Evolutionary conservation across 1,284 basidiomycete genomes (phyloP).

Genomic region (Meripilus lineatus): DNA sequence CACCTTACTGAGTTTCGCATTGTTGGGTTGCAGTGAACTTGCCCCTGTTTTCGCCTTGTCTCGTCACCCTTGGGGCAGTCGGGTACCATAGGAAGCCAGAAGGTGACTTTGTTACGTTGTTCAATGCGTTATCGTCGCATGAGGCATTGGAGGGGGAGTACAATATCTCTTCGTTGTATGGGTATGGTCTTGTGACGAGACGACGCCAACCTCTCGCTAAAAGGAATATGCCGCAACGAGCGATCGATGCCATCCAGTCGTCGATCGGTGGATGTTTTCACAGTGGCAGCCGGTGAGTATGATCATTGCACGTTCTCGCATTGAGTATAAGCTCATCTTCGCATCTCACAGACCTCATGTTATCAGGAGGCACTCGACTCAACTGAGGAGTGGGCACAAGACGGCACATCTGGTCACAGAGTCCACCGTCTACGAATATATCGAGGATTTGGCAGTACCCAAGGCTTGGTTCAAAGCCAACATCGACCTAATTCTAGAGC

Average conservation of each 20-base stretch:
- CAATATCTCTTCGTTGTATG: conserved; percentile 45
- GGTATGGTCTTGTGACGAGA: conserved; percentile 48
- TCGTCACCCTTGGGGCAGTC: conserved; percentile 59
- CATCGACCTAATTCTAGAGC: conserved; percentile 55
- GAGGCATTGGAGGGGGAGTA: conserved; percentile 27
- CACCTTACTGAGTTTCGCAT: too few relatives aligned
- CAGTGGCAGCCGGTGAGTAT: conserved; percentile 30
- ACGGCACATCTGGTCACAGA: conserved; percentile 64
- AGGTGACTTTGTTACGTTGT: conserved; percentile 64
- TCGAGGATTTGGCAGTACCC: conserved; percentile 54
- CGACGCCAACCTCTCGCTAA: conserved; percentile 46
- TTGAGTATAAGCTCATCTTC: conserved; percentile 7
- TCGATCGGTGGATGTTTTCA: conserved; percentile 37
- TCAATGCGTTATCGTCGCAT: conserved; percentile 56
- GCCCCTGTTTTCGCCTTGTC: conserved; percentile 65
- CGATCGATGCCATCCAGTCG: conserved; percentile 52
- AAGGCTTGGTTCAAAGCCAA: conserved; percentile 71
- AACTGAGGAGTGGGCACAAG: conserved; percentile 58
- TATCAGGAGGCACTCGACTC: conserved; percentile 51
- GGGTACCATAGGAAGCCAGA: conserved; percentile 62
- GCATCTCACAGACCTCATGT: conserved; percentile 36
- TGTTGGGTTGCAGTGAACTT: conserved; percentile 59
- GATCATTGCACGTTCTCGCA: conserved; percentile 8
- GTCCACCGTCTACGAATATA: conserved; percentile 61
- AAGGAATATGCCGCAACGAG: conserved; percentile 47